Base-by-base conservation (phyloP, 176 grass and related monocot species). In the Oryza rufipogon region DNA sequence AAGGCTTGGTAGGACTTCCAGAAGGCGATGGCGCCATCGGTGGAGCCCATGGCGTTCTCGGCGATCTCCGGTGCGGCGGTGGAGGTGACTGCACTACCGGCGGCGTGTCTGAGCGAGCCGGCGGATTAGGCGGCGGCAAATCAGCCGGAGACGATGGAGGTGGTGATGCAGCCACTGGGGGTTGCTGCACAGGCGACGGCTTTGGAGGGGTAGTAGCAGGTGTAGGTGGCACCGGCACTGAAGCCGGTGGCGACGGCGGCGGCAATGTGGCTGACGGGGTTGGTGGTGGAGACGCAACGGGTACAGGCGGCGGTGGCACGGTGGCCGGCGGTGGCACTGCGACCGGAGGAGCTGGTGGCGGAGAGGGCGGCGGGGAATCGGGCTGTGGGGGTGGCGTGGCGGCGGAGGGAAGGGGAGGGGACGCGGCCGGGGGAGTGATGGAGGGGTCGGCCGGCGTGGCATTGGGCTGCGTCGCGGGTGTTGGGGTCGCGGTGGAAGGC, bases 371-470 rank as follows among this genome's bases (percentile, higher is more conserved):
- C 5, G 84, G 69, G 23, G 80, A 75, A 23, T 63, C 15, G 6
- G 77, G 23, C 47, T 72, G 81, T 16, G 64, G 74, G 2, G 88
- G 64, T 20, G 89, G 79, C 14, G 81, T 47, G 34, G 83, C 8
- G n/a, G 92, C 45, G 70, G 92, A 36, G 22, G 74, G 45, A n/a
- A 46, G 26, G 38, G 86, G 86, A 67, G 89, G 85, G 47, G 90
- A 68, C 30, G 74, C 45, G 3, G 76, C 48, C 20, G 75, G 71
- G 11, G 89, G 46, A 41, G 88, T 47, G 41, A 81, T 22, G 48
- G 83, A 68, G 33, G 84, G 88, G 76, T 91, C 92, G 60, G 73
- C 70, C 8, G 89, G 89, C 73, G 92, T 91, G 66, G 84, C 92
- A 75, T 92, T 89, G 76, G 89, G 92, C 81, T 80, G 89, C 56